Evolutionary conservation across 306 rosid genomes (phyloP).

Genomic region (Vicia faba): DNA sequence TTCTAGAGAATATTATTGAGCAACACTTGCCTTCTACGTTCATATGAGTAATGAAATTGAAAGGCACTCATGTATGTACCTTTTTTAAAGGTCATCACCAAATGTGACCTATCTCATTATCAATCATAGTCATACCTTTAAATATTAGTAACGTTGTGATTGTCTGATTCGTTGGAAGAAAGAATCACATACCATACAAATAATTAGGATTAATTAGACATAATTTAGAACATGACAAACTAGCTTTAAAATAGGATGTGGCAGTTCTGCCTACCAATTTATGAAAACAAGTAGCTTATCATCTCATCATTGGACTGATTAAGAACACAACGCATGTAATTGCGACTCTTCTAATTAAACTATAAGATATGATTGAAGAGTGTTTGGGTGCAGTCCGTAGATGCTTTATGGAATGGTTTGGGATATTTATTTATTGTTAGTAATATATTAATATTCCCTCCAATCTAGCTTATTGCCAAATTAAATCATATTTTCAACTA

Average conservation of each 20-base stretch:
- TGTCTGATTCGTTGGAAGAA: slow-evolving; percentile 28
- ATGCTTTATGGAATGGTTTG: background rate
- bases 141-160: background rate
- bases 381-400: background rate
- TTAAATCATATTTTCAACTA: too few species aligned
- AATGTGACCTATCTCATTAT: slow-evolving; percentile 25
- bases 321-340: background rate
- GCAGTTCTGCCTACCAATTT: background rate
- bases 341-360: background rate
- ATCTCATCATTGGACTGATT: background rate
- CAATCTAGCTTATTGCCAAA: too few species aligned
- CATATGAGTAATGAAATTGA: slow-evolving; percentile 8
- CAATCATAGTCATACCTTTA: slow-evolving; percentile 32
- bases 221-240: background rate
- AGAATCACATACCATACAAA: background rate
- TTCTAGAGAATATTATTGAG: too few species aligned
- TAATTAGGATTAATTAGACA: background rate
- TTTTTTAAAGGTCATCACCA: slow-evolving; percentile 28
- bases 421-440: background rate
- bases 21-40: slow-evolving; percentile 14
- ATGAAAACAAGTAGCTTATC: background rate
- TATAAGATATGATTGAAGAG: background rate
- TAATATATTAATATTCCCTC: too few species aligned
- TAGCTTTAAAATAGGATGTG: background rate
- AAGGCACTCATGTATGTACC: background rate